Evolutionary conservation across 1,284 basidiomycete genomes (phyloP).

Genomic region (Ceratobasidium sp.): DNA sequence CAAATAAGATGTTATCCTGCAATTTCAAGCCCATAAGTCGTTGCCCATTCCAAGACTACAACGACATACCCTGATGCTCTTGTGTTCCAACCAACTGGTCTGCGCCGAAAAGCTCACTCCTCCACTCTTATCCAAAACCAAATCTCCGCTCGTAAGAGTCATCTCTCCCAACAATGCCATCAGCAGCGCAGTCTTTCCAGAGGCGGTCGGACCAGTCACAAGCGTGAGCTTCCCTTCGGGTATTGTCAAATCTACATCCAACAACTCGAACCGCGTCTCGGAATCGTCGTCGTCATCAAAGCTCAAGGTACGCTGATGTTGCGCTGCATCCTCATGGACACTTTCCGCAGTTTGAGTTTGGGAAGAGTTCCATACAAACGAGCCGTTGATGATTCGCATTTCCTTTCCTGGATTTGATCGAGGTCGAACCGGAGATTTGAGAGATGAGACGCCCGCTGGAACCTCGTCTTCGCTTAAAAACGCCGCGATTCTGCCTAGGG

Average conservation of each 20-base stretch:
- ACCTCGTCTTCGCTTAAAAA: constrained; percentile 39
- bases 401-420: constrained; percentile 50
- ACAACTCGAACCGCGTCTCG: constrained; percentile 62
- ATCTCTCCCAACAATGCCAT: constrained; percentile 68
- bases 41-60: background rate
- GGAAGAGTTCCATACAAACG: constrained; percentile 71
- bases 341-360: constrained; percentile 15
- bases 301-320: constrained; percentile 43
- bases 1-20: constrained; percentile 74
- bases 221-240: constrained; percentile 71
- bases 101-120: constrained; percentile 84
- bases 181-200: constrained; percentile 79
- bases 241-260: constrained; percentile 70
- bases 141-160: constrained; percentile 51
- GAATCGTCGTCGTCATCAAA: constrained; percentile 53
- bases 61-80: constrained; percentile 17
- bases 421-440: constrained; percentile 16
- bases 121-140: constrained; percentile 69
- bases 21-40: background rate
- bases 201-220: constrained; percentile 76
- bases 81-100: constrained; percentile 77
- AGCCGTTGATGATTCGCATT: constrained; percentile 69
- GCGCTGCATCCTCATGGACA: background rate
- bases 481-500: constrained; percentile 22
- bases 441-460: constrained; percentile 15